Evolutionary conservation across 176 grass and related monocot species (phyloP), one percentile per base, ranked within the genome.

Genomic region (Puya raimondii): DNA sequence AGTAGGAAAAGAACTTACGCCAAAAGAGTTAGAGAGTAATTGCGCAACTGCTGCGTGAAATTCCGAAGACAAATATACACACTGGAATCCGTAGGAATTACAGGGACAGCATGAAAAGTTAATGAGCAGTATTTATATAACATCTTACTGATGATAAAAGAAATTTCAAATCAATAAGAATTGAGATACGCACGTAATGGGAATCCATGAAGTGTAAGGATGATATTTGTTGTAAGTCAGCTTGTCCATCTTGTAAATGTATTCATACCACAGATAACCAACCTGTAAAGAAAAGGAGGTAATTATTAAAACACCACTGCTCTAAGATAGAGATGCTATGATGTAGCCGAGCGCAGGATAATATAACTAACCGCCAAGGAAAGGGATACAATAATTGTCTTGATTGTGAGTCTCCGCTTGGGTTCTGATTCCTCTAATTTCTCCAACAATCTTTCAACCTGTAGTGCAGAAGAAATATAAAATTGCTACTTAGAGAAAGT

Each of bases 191-290:
- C 52, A 82, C 80, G 80, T 82, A 53, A 82, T 82, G 80, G 80
- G 80, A 25, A 82, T 82, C 80, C 80, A 82, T 51, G 80, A 82
- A 66, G 80, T 82, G 53, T 82, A 82, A 64, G 80, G 80, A 71
- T 82, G 80, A 58, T 76, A 82, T 71, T 71, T 82, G 49, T 82
- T 82, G 67, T 82, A 82, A 58, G 48, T 71, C 69, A 82, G 53
- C 59, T 82, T 82, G 56, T 82, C 80, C 51, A 82, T 66, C 68
- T 70, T 69, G 72, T 82, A 82, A 51, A 82, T 76, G 51, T 82
- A 82, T 16, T 54, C 49, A 33, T 76, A 82, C 80, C 80, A 82
- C 56, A 82, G 42, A 53, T 65, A 82, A 51, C 80, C 80, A 71
- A 48, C 80, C 80, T 82, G 63, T 54, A 4, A 13, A 22, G 58